phyloP scores from a whole-genome alignment of 768 basidiomycete species.

The Sarcomyxa edulis region DNA sequence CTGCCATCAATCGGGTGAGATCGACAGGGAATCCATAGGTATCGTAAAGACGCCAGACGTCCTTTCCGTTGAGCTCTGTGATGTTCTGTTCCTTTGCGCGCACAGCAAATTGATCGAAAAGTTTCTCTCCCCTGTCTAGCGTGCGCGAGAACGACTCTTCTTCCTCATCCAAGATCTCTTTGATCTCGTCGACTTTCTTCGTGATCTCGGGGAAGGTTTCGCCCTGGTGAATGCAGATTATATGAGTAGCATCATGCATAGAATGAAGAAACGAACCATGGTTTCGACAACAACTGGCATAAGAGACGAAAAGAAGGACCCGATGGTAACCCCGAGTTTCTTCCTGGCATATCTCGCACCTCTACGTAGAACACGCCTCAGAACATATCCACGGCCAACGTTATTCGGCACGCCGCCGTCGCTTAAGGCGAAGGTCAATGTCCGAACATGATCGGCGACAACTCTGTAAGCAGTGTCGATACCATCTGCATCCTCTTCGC shows the following conservation, averaged over 20 bases:
- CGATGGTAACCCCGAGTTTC: constrained; percentile 89
- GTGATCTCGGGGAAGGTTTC: constrained; percentile 90
- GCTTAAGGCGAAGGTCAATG: constrained; percentile 90
- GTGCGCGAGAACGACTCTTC: constrained; percentile 98
- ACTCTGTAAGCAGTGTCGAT: constrained; percentile 98
- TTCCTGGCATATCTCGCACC: constrained; percentile 95
- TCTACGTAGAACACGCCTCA: constrained; percentile 86
- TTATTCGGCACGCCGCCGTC: constrained; percentile 97
- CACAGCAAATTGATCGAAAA: constrained; percentile 85
- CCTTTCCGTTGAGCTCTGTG: constrained; percentile 76
- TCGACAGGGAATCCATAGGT: constrained; percentile 99
- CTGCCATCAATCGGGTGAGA: constrained; percentile 94
- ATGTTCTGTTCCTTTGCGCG: constrained; percentile 57
- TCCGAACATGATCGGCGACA: constrained; percentile 94
- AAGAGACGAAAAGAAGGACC: constrained; percentile 91
- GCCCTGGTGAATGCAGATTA: constrained; percentile 44
- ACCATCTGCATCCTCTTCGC: constrained; percentile 90
- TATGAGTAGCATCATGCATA: no score
- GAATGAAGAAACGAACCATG: constrained; percentile 52
- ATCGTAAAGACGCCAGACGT: constrained; percentile 97
- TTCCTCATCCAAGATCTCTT: constrained; percentile 95
- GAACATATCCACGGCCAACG: constrained; percentile 95
- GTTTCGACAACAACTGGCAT: constrained; percentile 86
- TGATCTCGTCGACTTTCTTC: constrained; percentile 75
- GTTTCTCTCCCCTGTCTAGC: constrained; percentile 91